Base-by-base conservation (phyloP, 2,329 filamentous ascomycete genomes). In the Fusarium staphyleae region DNA sequence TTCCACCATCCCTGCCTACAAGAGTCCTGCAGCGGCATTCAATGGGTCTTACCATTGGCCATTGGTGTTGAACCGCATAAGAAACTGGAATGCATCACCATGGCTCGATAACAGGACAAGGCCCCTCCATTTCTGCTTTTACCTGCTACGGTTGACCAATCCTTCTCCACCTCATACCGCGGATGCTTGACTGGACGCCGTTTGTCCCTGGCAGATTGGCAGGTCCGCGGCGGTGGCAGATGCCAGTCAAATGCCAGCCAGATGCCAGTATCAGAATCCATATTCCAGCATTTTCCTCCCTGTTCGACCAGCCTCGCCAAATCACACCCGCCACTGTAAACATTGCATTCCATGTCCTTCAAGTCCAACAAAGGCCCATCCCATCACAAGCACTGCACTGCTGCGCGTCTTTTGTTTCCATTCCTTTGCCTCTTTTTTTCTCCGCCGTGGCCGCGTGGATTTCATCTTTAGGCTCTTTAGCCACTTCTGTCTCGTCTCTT, bases 61-160 rank as follows among this genome's bases (percentile, higher is more conserved):
- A 15, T 37, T 35, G 37, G 29, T 30, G 46, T 43, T 28, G 28
- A 47, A 49, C 28, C 16, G 28, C 50, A 57, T 55, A 15, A 37
- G 29, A 44, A 46, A 47, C 56, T 69, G 68, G 68, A 70, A 70
- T 70, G 68, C 60, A 63, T 56, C 57, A 44, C 52, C 44, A 68
- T 63, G 63, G 50, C 50, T 54, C 37, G 30, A 47, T 46, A 43
- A 43, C 30, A 35, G 42, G 45, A 44, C n/a, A n/a, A n/a, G n/a
- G 28, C 44, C 51, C 45, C 43, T 56, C 48, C 50, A 50, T 50
- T 29, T 50, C 55, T 50, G 55, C 30, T 44, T 36, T 34, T 37
- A 16, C 34, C 59, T 53, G 59, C 36, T 58, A 37, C 46, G 18
- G 45, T 52, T 44, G 43, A 52, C 26, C 42, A 55, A 47, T 51